A percentile compares a stretch with the other conserved stretches of the same genome.
Conservation (phyloP, 2,329 filamentous ascomycete species). For the Pseudocercospora ulei region DNA sequence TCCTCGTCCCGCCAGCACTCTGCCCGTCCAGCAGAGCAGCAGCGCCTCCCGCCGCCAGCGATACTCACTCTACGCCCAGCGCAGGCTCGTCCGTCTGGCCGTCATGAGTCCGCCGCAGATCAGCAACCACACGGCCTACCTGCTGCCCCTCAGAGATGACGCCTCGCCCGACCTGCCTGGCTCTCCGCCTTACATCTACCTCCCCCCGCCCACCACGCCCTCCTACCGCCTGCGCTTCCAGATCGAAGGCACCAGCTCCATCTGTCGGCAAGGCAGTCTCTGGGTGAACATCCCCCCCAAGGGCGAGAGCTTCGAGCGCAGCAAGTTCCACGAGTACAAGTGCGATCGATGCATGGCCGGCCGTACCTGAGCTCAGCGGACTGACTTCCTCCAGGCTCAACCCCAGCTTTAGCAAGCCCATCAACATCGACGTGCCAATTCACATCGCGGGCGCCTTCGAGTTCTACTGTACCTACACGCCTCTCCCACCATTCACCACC, state of each 20-base stretch:
- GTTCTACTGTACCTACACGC: slow-evolving; percentile 87
- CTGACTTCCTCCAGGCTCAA: slow-evolving; percentile 52
- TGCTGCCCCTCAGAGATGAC: slow-evolving; percentile 83
- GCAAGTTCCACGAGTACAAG: slow-evolving; percentile 81
- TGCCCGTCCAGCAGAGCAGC: slow-evolving; percentile 4
- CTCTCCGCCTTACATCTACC: slow-evolving; percentile 67
- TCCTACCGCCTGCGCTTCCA: slow-evolving; percentile 73
- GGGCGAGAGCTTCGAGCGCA: slow-evolving; percentile 64
- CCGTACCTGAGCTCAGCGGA: slow-evolving; percentile 11
- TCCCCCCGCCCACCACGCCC: slow-evolving; percentile 65
- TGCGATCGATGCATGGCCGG: slow-evolving; percentile 46
- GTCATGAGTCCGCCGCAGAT: slow-evolving; percentile 35
- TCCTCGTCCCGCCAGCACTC: neutral
- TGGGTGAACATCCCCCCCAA: slow-evolving; percentile 90
- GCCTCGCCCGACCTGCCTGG: slow-evolving; percentile 82
- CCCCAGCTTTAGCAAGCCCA: slow-evolving; percentile 84
- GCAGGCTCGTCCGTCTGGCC: neutral
- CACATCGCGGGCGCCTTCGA: slow-evolving; percentile 76
- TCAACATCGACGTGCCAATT: slow-evolving; percentile 83
- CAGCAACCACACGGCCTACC: slow-evolving; percentile 52
- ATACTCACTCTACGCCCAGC: slow-evolving; percentile 1
- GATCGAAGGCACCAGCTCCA: slow-evolving; percentile 88
- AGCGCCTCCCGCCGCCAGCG: neutral
- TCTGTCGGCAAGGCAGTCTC: slow-evolving; percentile 85
- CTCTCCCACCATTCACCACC: slow-evolving; percentile 67